Evolutionary conservation across 2,329 filamentous ascomycete genomes (phyloP).

Genomic region (Acephala macrosclerotiorum): DNA sequence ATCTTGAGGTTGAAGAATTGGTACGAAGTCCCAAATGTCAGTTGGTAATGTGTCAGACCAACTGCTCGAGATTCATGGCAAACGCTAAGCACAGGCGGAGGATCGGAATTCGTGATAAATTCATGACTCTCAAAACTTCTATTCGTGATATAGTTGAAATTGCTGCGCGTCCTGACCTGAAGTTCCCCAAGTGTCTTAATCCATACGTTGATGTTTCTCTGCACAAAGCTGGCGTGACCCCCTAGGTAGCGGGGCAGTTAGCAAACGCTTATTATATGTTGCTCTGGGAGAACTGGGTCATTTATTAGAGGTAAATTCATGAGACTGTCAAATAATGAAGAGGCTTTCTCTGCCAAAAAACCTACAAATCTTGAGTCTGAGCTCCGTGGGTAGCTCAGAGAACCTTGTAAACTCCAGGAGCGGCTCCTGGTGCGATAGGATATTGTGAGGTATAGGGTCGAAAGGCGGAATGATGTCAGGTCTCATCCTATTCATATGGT

Average conservation of each 20-base stretch:
- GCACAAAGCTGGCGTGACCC: not conserved
- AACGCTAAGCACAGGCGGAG: not conserved
- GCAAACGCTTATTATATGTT: too few relatives aligned
- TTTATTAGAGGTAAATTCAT: too few relatives aligned
- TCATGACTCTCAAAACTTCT: slow-evolving; percentile 1
- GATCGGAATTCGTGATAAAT: slow-evolving; percentile 2
- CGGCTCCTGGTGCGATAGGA: not conserved
- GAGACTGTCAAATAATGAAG: too few relatives aligned
- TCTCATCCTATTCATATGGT: slow-evolving; percentile 4
- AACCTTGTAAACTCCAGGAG: not conserved
- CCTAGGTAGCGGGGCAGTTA: not conserved
- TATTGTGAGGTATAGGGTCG: not conserved
- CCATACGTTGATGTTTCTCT: slow-evolving; percentile 4
- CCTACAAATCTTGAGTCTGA: slow-evolving; percentile 1
- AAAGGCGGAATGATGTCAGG: not conserved
- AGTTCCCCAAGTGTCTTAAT: not conserved
- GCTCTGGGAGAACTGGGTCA: too few relatives aligned
- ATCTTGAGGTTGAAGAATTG: slow-evolving; percentile 1
- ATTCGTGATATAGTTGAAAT: not conserved
- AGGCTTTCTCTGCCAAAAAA: too few relatives aligned
- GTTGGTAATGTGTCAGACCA: slow-evolving; percentile 7
- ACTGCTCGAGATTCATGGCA: slow-evolving; percentile 11
- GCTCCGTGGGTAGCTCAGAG: not conserved
- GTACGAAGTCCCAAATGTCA: slow-evolving; percentile 13
- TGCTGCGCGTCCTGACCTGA: not conserved